Evolutionary conservation across 495 filamentous ascomycete genomes (phyloP), one percentile per base, ranked within the genome.

Genomic region (Xylaria acuta): DNA sequence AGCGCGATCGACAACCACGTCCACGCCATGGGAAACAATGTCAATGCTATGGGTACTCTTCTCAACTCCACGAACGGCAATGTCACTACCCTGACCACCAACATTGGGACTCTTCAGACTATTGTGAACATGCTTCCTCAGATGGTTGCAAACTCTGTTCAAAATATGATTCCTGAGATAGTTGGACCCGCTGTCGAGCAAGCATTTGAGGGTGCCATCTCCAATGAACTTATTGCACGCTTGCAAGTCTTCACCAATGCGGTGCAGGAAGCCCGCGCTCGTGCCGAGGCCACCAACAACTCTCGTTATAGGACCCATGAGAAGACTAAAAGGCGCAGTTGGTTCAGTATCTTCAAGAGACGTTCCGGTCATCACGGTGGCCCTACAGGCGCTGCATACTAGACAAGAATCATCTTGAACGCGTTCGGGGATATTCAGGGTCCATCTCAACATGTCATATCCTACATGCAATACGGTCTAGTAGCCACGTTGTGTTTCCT

Each of bases 31-130:
- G 75, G 73, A 25, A 77, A 76, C 70, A 79, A 79, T 56, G 20
- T 79, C 47, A 75, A 71, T 27, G 64, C 77, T 0, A 64, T 79
- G 40, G 47, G 77, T 14, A 75, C 59, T 5, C 77, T 79, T 22
- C 18, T 79, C 30, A 75, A 75, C 54, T 79, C 77, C 1, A 79
- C 77, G 5, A 79, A 79, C 34, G 74, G 75, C 63, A 79, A 79
- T 38, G 56, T 79, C 14, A 53, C 64, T 1, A 5, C 67, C 8
- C 32, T 79, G 12, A 76, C 20, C 6, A 72, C 75, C 20, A 76
- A 74, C 22, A 9, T 79, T 22, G 38, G 25, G 3, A 51, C 67
- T 3, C 74, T 79, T 8, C 77, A 79, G 63, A 75, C 74, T 0
- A 67, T 79, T 1, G 62, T 79, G 60, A 79, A 74, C 40, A 74